Percentiles rank a stretch among this genome's conserved stretches.
These are phyloP conservation scores for Chlorella ohadii DNA, from an alignment of 139 green algal species.

Conservation along the genomic window DNA sequence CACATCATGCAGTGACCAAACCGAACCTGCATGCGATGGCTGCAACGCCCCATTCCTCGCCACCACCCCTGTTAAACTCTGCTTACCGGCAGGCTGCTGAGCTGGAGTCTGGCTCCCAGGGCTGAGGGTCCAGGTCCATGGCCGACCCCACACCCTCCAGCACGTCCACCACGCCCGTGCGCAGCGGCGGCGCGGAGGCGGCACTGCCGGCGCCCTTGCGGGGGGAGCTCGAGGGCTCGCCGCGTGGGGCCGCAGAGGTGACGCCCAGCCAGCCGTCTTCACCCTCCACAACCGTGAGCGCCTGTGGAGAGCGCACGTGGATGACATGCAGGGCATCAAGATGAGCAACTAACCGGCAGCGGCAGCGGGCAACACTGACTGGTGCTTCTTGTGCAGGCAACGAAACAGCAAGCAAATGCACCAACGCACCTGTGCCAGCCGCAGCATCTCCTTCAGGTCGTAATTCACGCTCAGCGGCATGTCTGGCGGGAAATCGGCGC, in stretches of 20 bases:
- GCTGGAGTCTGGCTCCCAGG: slow-evolving; percentile 80
- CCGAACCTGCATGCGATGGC: too few species aligned
- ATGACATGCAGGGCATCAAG: too few species aligned
- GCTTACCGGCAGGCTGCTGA: slow-evolving; percentile 40
- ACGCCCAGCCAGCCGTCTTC: slow-evolving; percentile 76
- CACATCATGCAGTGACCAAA: too few species aligned
- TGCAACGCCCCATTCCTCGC: too few species aligned
- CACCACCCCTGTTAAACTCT: too few species aligned
- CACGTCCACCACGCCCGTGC: not conserved
- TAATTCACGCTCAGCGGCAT: slow-evolving; percentile 48
- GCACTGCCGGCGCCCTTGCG: not conserved
- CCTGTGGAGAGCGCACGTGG: slow-evolving; percentile 1
- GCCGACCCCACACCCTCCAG: slow-evolving; percentile 47
- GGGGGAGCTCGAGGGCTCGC: too few species aligned
- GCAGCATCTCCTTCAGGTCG: slow-evolving; percentile 69
- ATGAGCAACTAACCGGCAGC: too few species aligned
- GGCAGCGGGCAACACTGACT: too few species aligned
- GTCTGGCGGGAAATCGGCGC: slow-evolving; percentile 47
- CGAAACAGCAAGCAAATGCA: too few species aligned
- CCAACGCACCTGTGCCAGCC: slow-evolving; percentile 41
- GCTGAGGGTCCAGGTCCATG: slow-evolving; percentile 72
- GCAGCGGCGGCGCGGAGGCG: not conserved
- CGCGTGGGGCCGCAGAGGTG: slow-evolving; percentile 33
- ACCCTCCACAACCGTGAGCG: slow-evolving; percentile 55
- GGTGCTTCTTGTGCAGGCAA: too few species aligned